Evolutionary conservation across 2,329 filamentous ascomycete species (phyloP), one percentile per base, ranked within the genome.

Genomic region (Bipolaris bicolor): DNA sequence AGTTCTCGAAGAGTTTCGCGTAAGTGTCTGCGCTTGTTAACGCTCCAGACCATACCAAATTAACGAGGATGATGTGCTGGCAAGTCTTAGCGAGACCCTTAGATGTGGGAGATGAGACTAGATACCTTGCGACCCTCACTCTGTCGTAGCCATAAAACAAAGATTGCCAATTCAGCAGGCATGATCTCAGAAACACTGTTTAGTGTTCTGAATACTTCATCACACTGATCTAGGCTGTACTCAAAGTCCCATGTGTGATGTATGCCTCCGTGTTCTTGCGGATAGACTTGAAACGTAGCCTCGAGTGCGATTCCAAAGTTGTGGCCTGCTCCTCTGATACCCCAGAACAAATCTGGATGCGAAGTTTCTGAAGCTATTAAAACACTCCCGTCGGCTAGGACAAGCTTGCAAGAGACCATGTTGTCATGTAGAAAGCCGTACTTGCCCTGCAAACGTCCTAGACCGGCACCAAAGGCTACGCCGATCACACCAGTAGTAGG

Each of bases 381-480:
- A 1, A 46, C 33, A 10, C 53, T 51, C 26, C 41, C 53, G 2
- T 55, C 40, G 18, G 47, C 47, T 16, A 55, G 53, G 1, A 55
- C 24, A 24, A 51, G 47, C 7, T 56, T 56, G 2, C 53, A 56
- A n/a, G 48, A 52, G 1, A 52, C 11, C 53, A 52, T 56, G 6
- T 56, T 56, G 26, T 56, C 48, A 20, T 56, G 50, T 5, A 56
- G 33, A 36, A 52, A 56, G 48, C 53, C 53, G 18, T 56, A 56
- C 3, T 52, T 56, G 26, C 53, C 53, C 37, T 52, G 48, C 6
- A 56, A 43, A 36, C 53, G 53, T 15, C 53, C 53, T 10, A 56
- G 34, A 34, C 53, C 53, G 3, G 53, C 53, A 7, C 53, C 48
- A 52, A 56, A 56, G 0, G 53, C 53, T 40, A 56, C 53, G 1